A percentile compares a stretch with the other conserved stretches of the same genome.
Conservation (phyloP, 371 early-diverging fungal species). For the Syncephalastrum racemosum region DNA sequence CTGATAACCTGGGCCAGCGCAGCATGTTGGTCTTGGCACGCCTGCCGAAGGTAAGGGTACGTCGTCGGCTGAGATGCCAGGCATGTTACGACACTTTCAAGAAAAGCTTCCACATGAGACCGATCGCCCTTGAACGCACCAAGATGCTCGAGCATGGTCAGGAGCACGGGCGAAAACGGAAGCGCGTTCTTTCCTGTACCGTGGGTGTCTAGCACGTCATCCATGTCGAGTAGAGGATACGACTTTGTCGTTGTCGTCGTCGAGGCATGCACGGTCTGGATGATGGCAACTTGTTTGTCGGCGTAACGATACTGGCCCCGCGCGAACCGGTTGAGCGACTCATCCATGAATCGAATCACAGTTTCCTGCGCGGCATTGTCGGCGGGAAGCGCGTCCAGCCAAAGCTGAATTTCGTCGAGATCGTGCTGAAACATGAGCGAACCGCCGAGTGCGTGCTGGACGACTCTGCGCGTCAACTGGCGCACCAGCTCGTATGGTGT, state of each 20-base stretch:
- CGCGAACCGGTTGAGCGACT: slow-evolving; percentile 57
- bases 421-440: slow-evolving; percentile 69
- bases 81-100: slow-evolving; percentile 6
- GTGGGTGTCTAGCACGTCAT: slow-evolving; percentile 3
- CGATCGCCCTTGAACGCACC: slow-evolving; percentile 43
- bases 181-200: slow-evolving; percentile 24
- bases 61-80: too few species aligned
- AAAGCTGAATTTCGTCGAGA: slow-evolving; percentile 58
- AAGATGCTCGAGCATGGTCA: slow-evolving; percentile 53
- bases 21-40: too few species aligned
- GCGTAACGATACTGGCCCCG: slow-evolving; percentile 65
- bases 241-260: neutral
- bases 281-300: slow-evolving; percentile 43
- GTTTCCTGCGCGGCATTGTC: slow-evolving; percentile 27
- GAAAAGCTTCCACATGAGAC: slow-evolving; percentile 17
- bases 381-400: slow-evolving; percentile 62
- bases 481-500: slow-evolving; percentile 53
- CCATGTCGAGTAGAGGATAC: neutral
- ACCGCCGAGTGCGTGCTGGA: slow-evolving; percentile 54
- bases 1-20: too few species aligned
- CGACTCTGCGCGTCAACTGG: slow-evolving; percentile 44
- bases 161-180: slow-evolving; percentile 59
- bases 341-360: slow-evolving; percentile 66
- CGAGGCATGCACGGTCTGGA: neutral
- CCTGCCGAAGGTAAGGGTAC: too few species aligned